These are phyloP conservation scores for Calonectria hawksworthii DNA, from an alignment of 2,329 filamentous ascomycete species.

Conservation along the genomic window DNA sequence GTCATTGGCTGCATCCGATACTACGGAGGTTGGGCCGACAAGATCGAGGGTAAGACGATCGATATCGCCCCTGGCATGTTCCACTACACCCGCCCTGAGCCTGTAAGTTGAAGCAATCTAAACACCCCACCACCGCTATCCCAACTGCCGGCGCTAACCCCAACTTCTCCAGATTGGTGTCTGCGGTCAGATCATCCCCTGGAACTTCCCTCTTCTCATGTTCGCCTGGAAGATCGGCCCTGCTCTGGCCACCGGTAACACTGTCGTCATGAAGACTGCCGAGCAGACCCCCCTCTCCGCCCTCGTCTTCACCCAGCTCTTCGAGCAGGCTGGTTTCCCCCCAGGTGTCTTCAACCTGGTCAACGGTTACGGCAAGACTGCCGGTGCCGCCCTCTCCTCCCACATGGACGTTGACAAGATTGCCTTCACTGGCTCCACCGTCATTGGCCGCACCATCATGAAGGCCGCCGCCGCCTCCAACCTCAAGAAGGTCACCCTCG, in stretches of 20 bases:
- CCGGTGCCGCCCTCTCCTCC: conserved; percentile 80
- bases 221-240: conserved; percentile 86
- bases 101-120: conserved; percentile 61
- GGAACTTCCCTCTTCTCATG: conserved; percentile 91
- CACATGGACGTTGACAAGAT: conserved; percentile 90
- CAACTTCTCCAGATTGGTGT: conserved; percentile 69
- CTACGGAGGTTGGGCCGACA: conserved; percentile 88
- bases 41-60: conserved; percentile 89
- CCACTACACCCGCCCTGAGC: conserved; percentile 85
- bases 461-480: conserved; percentile 84
- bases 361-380: conserved; percentile 83
- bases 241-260: conserved; percentile 80
- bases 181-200: conserved; percentile 90
- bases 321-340: conserved; percentile 85
- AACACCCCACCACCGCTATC: neutral
- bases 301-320: conserved; percentile 73
- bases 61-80: conserved; percentile 84
- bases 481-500: conserved; percentile 86
- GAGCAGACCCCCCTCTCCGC: conserved; percentile 82
- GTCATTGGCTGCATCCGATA: conserved; percentile 81
- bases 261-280: conserved; percentile 79
- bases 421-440: conserved; percentile 84
- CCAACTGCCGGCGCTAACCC: conserved; percentile 28
- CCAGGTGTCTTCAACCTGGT: conserved; percentile 83
- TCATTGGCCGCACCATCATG: conserved; percentile 82